Evolutionary conservation across 164 flowering plant species (phyloP).

Genomic region (Annona cherimola): DNA sequence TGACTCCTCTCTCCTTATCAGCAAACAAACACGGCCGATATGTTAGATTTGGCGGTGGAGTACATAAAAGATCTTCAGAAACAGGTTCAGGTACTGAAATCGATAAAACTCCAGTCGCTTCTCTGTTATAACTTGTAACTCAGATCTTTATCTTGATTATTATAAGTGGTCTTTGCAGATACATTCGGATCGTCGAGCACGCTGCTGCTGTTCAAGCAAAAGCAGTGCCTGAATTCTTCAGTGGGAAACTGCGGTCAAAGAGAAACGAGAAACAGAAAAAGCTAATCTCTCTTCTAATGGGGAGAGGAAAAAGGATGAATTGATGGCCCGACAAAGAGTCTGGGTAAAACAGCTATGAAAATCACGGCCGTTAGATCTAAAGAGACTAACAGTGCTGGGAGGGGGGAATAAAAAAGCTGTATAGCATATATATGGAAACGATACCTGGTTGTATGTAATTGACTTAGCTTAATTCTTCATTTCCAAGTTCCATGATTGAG

Average conservation of each 20-base stretch:
- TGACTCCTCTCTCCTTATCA: constrained; percentile 20
- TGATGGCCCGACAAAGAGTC: neutral
- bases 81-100: constrained; percentile 59
- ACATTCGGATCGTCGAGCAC: constrained; percentile 46
- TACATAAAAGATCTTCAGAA: constrained; percentile 86
- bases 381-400: constrained; percentile 9
- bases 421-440: neutral
- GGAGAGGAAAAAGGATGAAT: neutral
- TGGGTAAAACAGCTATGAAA: neutral
- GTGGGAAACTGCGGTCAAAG: constrained; percentile 16
- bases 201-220: constrained; percentile 57
- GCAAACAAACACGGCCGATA: constrained; percentile 98
- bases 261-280: constrained; percentile 11
- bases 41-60: constrained; percentile 93
- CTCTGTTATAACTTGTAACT: neutral
- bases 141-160: neutral
- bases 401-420: constrained; percentile 5
- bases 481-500: too few relatives aligned
- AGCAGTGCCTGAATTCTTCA: constrained; percentile 19
- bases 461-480: constrained; percentile 1
- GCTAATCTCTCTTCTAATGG: constrained; percentile 6
- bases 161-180: constrained; percentile 27
- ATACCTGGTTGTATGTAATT: constrained; percentile 14
- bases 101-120: neutral
- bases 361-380: constrained; percentile 8